Evolutionary conservation across 179 eudicot genomes (phyloP).

Genomic region (Heliamphora pulchella): DNA sequence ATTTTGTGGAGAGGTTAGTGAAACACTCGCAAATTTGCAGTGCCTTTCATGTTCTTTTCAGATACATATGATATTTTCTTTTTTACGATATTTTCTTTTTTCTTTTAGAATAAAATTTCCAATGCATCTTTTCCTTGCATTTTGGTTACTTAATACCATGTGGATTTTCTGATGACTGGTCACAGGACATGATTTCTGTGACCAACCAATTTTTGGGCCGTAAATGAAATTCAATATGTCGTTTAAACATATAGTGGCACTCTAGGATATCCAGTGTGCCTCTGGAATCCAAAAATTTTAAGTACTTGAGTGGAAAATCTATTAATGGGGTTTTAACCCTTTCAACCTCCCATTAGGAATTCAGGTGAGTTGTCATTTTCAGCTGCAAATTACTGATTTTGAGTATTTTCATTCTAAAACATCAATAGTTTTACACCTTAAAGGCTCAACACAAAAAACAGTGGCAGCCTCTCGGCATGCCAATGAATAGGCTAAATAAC

Average conservation of each 20-base stretch:
- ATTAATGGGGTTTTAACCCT: background rate
- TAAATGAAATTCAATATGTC: background rate
- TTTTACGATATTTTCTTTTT: background rate
- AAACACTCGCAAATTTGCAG: background rate
- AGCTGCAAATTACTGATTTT: background rate
- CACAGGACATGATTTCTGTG: background rate
- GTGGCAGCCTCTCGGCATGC: background rate
- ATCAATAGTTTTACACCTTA: background rate
- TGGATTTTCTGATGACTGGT: background rate
- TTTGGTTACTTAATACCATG: background rate
- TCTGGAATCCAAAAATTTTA: background rate
- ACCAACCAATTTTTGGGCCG: background rate
- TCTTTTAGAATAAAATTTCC: background rate
- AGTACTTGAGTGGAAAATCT: background rate
- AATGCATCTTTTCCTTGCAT: background rate
- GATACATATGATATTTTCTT: background rate
- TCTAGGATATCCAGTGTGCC: background rate
- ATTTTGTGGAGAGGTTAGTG: constrained; percentile 77
- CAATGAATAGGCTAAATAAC: too few relatives aligned
- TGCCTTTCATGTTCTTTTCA: background rate
- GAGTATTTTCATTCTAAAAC: background rate
- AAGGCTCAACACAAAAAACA: background rate
- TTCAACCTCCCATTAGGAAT: background rate
- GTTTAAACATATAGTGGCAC: background rate
- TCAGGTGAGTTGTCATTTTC: background rate